Base-by-base conservation (phyloP, 2,329 filamentous ascomycete genomes). In the Ophiostoma ips region DNA sequence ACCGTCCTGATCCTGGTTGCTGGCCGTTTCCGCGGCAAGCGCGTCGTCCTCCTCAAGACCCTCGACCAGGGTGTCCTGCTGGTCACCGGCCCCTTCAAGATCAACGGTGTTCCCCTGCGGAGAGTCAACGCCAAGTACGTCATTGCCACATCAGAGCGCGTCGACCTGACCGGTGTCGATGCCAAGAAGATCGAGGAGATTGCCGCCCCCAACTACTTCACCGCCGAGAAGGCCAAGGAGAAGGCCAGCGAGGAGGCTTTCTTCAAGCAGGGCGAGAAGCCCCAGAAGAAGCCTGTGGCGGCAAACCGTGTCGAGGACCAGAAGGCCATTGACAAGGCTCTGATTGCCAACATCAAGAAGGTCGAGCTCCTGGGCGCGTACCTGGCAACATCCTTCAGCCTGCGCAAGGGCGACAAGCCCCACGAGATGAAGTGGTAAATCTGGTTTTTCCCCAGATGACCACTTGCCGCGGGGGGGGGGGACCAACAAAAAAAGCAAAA, bases 21-120 rank as follows among this genome's bases (percentile, higher is more conserved):
- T 71, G 92, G 92, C 67, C 92, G 92, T 68, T 98, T 96, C 87
- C 90, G 92, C 66, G 92, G 92, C 80, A 98, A 98, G 88, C 92
- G 92, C 70, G 92, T 98, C 66, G 79, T 98, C 67, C 88, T 96
- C 75, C 85, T 98, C 71, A 96, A 96, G 83, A 81, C 84, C 73
- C 89, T 98, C 67, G 79, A 87, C 68, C 87, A 95, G 77, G 92
- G 92, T 76, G 87, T 95, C 61, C 88, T 98, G 71, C 87, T 98
- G 70, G 88, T 98, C 66, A 98, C 92, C 68, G 92, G 92, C 65
- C 92, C 92, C 69, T 98, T 96, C 86, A 98, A 96, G 84, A 84
- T 98, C 77, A 98, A 98, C 78, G 92, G 92, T 72, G 92, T 98
- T 60, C 92, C 92, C 63, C 84, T 98, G 67, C 84, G 92, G 75